Conservation (phyloP, 148 eudicot species). For the Suaeda aralocaspica region DNA sequence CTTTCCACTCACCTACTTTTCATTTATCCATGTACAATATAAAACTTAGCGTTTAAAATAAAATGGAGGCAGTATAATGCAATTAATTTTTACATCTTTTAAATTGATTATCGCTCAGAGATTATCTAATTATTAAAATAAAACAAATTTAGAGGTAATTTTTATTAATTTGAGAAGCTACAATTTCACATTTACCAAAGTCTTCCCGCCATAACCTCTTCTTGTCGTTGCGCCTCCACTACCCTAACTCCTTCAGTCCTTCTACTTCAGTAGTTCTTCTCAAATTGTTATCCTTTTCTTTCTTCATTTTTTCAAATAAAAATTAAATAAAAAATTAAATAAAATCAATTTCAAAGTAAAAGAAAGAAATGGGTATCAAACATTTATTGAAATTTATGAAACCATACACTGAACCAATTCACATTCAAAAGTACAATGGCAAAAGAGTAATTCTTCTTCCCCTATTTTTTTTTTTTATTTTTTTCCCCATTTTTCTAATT, state of each 20-base stretch:
- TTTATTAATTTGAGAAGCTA: no score
- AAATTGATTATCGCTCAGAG: no score
- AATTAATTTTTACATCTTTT: no score
- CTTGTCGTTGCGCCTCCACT: not conserved
- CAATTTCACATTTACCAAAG: not conserved
- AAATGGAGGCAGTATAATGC: no score
- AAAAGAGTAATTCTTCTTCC: slow-evolving; percentile 43
- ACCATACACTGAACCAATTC: slow-evolving; percentile 69
- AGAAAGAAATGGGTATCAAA: slow-evolving; percentile 69
- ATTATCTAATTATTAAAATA: no score
- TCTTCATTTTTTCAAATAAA: not conserved
- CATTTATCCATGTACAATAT: no score
- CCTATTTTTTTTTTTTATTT: not conserved
- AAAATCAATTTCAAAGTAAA: not conserved
- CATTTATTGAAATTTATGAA: slow-evolving; percentile 76
- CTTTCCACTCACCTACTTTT: no score
- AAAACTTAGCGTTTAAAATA: no score
- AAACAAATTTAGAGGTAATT: no score
- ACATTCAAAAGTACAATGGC: slow-evolving; percentile 68
- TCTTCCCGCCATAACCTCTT: not conserved
- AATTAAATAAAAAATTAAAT: not conserved
- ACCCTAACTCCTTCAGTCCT: no score
- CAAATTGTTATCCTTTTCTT: not conserved
- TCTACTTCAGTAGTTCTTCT: no score
- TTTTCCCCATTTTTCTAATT: not conserved